Conservation (phyloP, 2,329 filamentous ascomycete species). For the Chaetomium strumarium region DNA sequence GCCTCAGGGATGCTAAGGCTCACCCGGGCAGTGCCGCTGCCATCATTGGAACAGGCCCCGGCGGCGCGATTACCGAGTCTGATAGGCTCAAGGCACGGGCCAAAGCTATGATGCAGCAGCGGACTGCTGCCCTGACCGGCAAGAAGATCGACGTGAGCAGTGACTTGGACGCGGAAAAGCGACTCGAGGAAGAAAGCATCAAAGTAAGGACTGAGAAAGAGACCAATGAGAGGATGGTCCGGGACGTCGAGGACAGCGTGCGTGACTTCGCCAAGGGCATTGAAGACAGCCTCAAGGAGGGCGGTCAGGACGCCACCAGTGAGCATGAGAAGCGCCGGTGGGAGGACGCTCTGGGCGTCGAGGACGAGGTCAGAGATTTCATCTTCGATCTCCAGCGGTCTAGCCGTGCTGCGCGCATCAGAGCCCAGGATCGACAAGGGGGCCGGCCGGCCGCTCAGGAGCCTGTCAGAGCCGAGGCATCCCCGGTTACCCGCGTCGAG, state of each 20-base stretch:
- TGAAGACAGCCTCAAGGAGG: conserved; percentile 82
- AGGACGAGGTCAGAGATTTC: conserved; percentile 95
- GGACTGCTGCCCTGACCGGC: conserved; percentile 85
- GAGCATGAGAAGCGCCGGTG: conserved; percentile 90
- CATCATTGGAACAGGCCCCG: conserved; percentile 88
- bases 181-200: conserved; percentile 82
- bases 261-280: conserved; percentile 79
- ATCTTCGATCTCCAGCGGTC: conserved; percentile 92
- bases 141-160: conserved; percentile 70
- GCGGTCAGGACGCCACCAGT: conserved; percentile 64
- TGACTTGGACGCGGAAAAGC: conserved; percentile 71
- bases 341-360: conserved; percentile 93
- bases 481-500: conserved; percentile 43
- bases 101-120: conserved; percentile 98
- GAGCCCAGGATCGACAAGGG: conserved; percentile 50
- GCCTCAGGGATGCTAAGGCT: conserved; percentile 86
- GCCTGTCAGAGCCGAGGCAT: conserved; percentile 39
- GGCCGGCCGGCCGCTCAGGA: conserved; percentile 39
- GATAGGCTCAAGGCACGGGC: conserved; percentile 92
- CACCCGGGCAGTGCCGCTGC: conserved; percentile 73
- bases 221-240: conserved; percentile 93
- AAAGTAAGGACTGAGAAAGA: conserved; percentile 80
- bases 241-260: conserved; percentile 93
- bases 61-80: conserved; percentile 83
- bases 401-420: conserved; percentile 68